These are phyloP conservation scores for Astrephomene gubernaculifera DNA, from an alignment of 139 green algal genomes.

Conservation along the genomic window DNA sequence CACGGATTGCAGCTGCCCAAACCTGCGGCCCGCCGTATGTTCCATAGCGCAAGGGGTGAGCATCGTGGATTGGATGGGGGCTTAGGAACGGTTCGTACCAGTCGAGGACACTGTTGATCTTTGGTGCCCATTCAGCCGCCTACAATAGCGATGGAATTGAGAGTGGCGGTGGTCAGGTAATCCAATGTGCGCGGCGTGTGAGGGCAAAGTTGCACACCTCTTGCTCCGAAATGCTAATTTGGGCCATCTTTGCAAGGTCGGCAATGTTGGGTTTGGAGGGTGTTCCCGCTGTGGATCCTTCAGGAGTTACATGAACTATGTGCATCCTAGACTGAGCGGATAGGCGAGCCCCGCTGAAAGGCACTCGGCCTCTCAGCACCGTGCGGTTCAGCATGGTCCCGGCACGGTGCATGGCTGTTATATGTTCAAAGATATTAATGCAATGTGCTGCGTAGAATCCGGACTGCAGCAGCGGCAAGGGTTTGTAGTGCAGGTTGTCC, in stretches of 20 bases:
- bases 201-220: constrained; percentile 61
- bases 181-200: not conserved
- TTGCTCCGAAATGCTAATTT: constrained; percentile 68
- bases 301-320: no score
- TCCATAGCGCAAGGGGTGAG: not conserved
- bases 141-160: constrained; percentile 13
- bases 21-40: constrained; percentile 57
- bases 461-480: no score
- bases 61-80: not conserved
- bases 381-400: constrained; percentile 5
- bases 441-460: no score
- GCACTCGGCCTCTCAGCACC: not conserved
- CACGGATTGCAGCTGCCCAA: constrained; percentile 80
- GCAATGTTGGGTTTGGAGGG: constrained; percentile 61
- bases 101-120: constrained; percentile 78
- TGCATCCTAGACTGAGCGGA: not conserved
- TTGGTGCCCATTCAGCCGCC: constrained; percentile 75
- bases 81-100: constrained; percentile 58
- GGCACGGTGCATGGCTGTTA: not conserved
- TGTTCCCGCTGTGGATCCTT: not conserved
- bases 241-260: constrained; percentile 73
- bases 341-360: constrained; percentile 17
- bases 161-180: not conserved
- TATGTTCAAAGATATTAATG: not conserved
- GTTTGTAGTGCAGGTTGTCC: no score